Percentiles rank a stretch among this genome's conserved stretches.
phyloP scores from a whole-genome alignment of 768 basidiomycete species.

The Megacollybia marginata region DNA sequence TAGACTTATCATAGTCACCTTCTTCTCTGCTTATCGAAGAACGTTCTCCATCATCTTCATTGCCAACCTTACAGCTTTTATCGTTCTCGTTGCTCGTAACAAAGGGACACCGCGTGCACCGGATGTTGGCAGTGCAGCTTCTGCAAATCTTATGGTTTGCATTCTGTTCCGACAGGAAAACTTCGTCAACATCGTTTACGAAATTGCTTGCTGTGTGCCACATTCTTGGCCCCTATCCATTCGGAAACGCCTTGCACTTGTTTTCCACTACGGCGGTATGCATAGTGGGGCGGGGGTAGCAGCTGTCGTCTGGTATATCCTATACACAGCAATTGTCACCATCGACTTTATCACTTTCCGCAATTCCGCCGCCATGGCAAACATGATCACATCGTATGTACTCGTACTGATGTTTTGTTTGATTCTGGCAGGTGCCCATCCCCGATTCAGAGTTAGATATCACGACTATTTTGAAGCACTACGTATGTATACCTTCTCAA shows the following conservation, averaged over 20 bases:
- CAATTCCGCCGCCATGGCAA: constrained; percentile 23
- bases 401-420: constrained; percentile 35
- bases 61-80: constrained; percentile 41
- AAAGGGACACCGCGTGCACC: constrained; percentile 25
- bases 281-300: constrained; percentile 47
- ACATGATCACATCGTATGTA: constrained; percentile 36
- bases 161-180: constrained; percentile 42
- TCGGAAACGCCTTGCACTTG: constrained; percentile 38
- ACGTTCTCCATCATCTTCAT: constrained; percentile 48
- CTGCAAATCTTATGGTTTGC: constrained; percentile 35
- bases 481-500: constrained; percentile 25
- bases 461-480: constrained; percentile 51
- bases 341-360: constrained; percentile 22
- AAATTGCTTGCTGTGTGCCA: constrained; percentile 32
- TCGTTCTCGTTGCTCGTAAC: constrained; percentile 27
- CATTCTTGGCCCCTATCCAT: constrained; percentile 33
- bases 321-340: constrained; percentile 37
- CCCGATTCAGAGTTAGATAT: constrained; percentile 33
- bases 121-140: constrained; percentile 30
- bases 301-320: constrained; percentile 45
- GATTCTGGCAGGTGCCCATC: constrained; percentile 44
- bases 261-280: constrained; percentile 49
- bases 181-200: constrained; percentile 46
- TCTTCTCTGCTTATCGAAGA: constrained; percentile 37
- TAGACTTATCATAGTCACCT: neutral